Base-by-base conservation (phyloP, 495 filamentous ascomycete genomes). In the Podospora anserina region DNA sequence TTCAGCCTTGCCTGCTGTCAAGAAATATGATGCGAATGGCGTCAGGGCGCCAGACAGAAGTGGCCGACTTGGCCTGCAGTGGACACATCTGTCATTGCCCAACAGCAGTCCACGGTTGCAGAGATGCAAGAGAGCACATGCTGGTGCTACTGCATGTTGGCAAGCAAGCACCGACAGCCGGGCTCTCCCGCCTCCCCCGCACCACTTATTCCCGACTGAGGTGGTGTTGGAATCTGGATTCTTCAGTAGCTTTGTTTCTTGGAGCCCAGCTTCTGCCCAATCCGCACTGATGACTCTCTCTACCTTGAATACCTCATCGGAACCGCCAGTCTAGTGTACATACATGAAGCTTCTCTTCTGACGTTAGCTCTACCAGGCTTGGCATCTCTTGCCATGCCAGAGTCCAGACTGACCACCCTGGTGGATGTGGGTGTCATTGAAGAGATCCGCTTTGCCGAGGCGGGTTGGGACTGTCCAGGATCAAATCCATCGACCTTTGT, bases 381-480 rank as follows among this genome's bases (percentile, higher is more conserved):
- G 39, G 13, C 39, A 49, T 49, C 39, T 49, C 39, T 32, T 49
- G 13, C 39, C 39, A 0, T 49, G 39, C 1, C 39, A 13, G 1
- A 11, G 23, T 23, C 23, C 23, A 23, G 23, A 11, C 7, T 32
- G 30, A 32, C 30, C 30, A 3, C 30, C 7, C 30, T 49, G 39
- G 39, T 49, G 39, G 7, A 13, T 49, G 39, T 49, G 39, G 9
- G 15, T 49, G 39, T 49, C 15, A 49, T 16, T 49, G 39, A 49
- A 28, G 26, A 32, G 61, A 53, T 53, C 61, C 61, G 61, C 61
- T 63, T 63, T 63, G 61, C 61, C 61, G 61, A 63, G 59, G 4
- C 59, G 59, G 59, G 27, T 32, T 58, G 56, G 56, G 13, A 11
- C 39, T 13, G 39, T 49, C 39, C 7, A 49, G 39, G 39, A 49